phyloP scores from a whole-genome alignment of 768 basidiomycete genomes.

The Candolleomyces aberdarensis region DNA sequence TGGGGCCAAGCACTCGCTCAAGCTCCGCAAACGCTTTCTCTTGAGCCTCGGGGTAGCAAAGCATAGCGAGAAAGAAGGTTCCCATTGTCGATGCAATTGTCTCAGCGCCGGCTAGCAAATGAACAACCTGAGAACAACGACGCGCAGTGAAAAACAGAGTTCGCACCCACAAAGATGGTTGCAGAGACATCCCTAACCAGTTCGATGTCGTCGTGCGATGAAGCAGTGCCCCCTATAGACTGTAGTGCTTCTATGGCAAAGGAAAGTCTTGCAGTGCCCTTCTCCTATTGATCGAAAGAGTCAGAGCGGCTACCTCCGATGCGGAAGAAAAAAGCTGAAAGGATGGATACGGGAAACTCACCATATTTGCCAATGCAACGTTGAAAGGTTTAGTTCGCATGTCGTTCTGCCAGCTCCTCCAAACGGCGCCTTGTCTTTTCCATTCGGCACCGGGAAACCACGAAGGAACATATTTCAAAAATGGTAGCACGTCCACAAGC shows the following conservation, averaged over 20 bases:
- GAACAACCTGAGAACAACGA: slow-evolving; percentile 24
- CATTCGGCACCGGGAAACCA: slow-evolving; percentile 58
- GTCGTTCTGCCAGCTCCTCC: slow-evolving; percentile 62
- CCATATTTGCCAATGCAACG: slow-evolving; percentile 53
- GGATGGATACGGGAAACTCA: slow-evolving; percentile 38
- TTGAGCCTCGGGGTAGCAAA: slow-evolving; percentile 28
- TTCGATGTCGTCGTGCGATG: no score
- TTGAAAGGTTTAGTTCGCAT: slow-evolving; percentile 64
- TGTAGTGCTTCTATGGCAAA: no score
- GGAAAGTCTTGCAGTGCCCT: no score
- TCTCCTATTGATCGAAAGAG: no score
- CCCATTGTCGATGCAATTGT: slow-evolving; percentile 7
- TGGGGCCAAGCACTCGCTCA: slow-evolving; percentile 24
- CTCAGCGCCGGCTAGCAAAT: slow-evolving; percentile 7
- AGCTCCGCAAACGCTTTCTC: slow-evolving; percentile 38
- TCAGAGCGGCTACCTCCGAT: no score
- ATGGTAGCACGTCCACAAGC: slow-evolving; percentile 38
- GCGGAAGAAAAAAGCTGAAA: no score
- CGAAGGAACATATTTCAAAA: slow-evolving; percentile 15
- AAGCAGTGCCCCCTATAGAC: no score
- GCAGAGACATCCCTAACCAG: slow-evolving; percentile 9
- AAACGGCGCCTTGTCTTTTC: slow-evolving; percentile 51
- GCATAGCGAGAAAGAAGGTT: slow-evolving; percentile 14
- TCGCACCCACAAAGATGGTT: slow-evolving; percentile 9
- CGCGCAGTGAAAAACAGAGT: slow-evolving; percentile 10